These are phyloP conservation scores for Solanum verrucosum DNA, from an alignment of 257 asterid species.

Conservation along the genomic window DNA sequence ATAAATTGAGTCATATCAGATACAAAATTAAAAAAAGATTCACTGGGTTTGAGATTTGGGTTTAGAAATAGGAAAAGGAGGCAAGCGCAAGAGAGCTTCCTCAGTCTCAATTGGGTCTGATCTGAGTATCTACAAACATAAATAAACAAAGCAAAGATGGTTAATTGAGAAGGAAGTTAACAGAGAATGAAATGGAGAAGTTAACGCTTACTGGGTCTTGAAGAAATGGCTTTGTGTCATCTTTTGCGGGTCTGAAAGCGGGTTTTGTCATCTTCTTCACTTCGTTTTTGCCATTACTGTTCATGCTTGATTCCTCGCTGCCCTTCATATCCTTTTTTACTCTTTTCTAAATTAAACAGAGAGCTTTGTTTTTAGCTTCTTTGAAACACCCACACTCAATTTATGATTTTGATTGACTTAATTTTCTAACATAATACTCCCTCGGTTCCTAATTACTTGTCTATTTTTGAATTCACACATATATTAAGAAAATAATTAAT, in stretches of 20 bases:
- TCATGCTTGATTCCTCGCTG: constrained; percentile 13
- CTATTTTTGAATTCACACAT: no score
- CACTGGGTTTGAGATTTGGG: neutral
- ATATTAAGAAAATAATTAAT: no score
- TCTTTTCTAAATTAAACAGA: neutral
- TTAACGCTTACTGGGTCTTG: constrained; percentile 56
- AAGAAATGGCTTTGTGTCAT: constrained; percentile 74
- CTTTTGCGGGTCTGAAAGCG: constrained; percentile 56
- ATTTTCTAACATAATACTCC: no score
- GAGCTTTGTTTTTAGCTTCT: neutral
- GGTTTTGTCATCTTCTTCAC: constrained; percentile 31
- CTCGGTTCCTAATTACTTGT: no score
- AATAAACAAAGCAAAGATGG: neutral
- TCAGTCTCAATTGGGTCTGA: constrained; percentile 89
- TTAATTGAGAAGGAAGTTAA: neutral
- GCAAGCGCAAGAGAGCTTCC: constrained; percentile 79
- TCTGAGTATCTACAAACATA: constrained; percentile 46
- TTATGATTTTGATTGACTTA: no score
- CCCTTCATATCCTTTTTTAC: constrained; percentile 13
- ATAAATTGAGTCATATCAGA: neutral
- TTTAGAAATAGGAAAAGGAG: constrained; percentile 50
- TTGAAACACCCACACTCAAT: neutral
- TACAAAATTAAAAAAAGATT: neutral
- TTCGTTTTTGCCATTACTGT: constrained; percentile 9
- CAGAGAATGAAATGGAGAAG: neutral